Base-by-base conservation (phyloP, 2,329 filamentous ascomycete species). In the Xylariaceae sp. region DNA sequence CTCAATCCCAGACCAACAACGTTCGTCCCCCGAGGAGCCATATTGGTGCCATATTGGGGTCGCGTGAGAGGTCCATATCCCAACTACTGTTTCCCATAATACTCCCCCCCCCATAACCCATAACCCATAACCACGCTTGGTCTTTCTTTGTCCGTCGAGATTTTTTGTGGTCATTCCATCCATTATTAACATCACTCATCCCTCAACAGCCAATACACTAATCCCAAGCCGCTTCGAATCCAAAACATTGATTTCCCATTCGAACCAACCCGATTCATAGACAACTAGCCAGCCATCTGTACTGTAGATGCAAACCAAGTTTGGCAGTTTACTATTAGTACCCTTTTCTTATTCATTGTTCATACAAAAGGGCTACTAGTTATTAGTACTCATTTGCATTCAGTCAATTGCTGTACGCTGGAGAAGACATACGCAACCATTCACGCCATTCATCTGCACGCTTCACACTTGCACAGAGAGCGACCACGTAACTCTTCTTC, bases 311-410 rank as follows among this genome's bases (percentile, higher is more conserved):
- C 54, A 54, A 48, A 31, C 29, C 17, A 60, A 39, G 23, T 37
- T 9, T 53, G 50, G 50, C 31, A 46, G 8, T 55, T 52, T 29
- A 26, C 44, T 26, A 40, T 23, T 45, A 52, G 40, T 57, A 57
- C 39, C 48, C 49, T 53, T 57, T 56, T 59, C 39, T 46, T 28
- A n/a, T 53, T 50, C 41, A 62, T 62, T 48, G 39, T 28, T 58
- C 54, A 50, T 28, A 28, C 47, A 53, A 54, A 48, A 60, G 50
- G 56, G 50, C 56, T 60, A 44, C 60, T 62, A 52, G 56, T 34
- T 31, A 39, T 21, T 46, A 56, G 51, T 48, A 50, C 52, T 54
- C 49, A 58, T 61, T 61, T 55, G 36, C 55, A 56, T 49, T 24
- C 46, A 46, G 54, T 36, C 50, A 55, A 28, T 58, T 58, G 17